Evolutionary conservation across 2,329 filamentous ascomycete genomes (phyloP), one percentile per base, ranked within the genome.

Genomic region (Blumeria hordei): DNA sequence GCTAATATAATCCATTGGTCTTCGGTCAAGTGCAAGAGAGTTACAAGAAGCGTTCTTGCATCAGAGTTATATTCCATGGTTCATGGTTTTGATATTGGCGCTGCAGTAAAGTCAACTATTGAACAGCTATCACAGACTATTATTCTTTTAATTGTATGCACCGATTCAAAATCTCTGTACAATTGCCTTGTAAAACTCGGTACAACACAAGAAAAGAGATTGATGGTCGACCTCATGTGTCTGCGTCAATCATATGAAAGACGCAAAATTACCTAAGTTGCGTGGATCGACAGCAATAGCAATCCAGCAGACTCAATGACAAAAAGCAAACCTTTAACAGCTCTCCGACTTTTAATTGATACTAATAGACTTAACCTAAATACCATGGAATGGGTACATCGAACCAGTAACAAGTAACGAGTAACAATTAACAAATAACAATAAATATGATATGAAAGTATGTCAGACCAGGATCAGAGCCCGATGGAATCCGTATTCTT

Each of bases 1-100:
- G 53, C 39, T 45, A 54, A 54, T 45, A 54, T 54, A 9, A 8
- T 45, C 6, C 33, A 54, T 16, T 54, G 35, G 37, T 32, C n/a
- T 2, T 54, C 5, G 14, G 34, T 45, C 16, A 54, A 45, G 33
- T 54, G 39, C 34, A 54, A 54, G 41, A 54, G 18, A 45, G 53
- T 54, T 14, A 54, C 39, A 9, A 3, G 53, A 35, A 45, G 37
- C n/a, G 37, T 45, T n/a, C 18, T 54, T 35, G 39, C 37, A 11
- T 45, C 28, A 33, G 28, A 54, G 33, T 16, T 54, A 33, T 54
- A 45, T 39, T 3, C 1, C 6, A 54, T 54, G 36, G 18, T 36
- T 8, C 35, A 54, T 18, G 36, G 52, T 10, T 54, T 43, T 16
- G 36, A 54, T 28, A 45, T 34, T 35, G 34, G 18, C 5, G 41